These are phyloP conservation scores for Boletus eberwhitei DNA, from an alignment of 768 basidiomycete species.

Conservation along the genomic window DNA sequence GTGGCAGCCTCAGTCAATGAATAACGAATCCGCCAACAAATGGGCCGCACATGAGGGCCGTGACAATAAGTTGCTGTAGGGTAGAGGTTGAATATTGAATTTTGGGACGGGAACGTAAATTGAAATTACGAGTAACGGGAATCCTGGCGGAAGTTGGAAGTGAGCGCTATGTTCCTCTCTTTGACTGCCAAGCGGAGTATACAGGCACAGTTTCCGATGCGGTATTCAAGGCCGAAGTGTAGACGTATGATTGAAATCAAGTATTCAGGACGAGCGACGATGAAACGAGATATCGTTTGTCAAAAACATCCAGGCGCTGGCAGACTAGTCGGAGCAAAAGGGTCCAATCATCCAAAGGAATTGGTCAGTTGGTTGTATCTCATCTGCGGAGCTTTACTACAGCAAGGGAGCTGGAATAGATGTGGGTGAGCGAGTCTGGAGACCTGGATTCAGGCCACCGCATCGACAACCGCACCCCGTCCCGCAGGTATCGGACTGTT, in stretches of 20 bases:
- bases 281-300: background rate
- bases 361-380: background rate
- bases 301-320: background rate
- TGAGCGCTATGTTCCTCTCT: background rate
- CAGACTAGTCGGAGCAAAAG: background rate
- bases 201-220: background rate
- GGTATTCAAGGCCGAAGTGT: background rate
- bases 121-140: no score
- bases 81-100: background rate
- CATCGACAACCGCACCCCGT: slow-evolving; percentile 71
- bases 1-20: background rate
- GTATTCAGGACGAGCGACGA: no score
- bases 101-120: background rate
- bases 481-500: slow-evolving; percentile 49
- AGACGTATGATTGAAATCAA: background rate
- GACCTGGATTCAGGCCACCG: slow-evolving; percentile 17
- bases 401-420: background rate
- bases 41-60: no score
- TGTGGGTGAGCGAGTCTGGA: slow-evolving; percentile 13
- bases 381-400: background rate
- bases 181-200: background rate
- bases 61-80: no score
- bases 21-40: background rate
- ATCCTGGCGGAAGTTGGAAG: background rate
- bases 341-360: background rate